Evolutionary conservation across 768 basidiomycete species (phyloP), one percentile per base, ranked within the genome.

Genomic region (Hypholoma sublateritium): DNA sequence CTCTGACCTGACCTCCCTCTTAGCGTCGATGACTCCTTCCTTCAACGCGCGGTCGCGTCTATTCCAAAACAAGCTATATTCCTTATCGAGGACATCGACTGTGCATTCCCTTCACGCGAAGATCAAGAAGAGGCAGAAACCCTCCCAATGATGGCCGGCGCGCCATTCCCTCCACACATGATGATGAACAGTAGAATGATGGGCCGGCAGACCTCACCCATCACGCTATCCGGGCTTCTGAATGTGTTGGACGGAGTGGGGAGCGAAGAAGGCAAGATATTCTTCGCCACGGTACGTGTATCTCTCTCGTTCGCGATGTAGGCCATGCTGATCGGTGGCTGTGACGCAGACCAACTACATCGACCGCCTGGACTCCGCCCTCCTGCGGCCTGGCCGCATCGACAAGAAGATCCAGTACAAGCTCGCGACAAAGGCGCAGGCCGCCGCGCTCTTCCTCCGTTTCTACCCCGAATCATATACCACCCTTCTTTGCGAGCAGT

Each of bases 241-340:
- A 86, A 86, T 62, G 80, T 84, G 6, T 69, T 85, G 19, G 84
- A 87, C 62, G 84, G 84, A 3, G 78, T 84, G 12, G 80, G 80
- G 3, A 82, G 82, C 63, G 82, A 85, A 58, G 84, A 85, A 62
- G 85, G 85, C 11, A 82, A 80, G 57, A 66, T 87, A 14, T 80
- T 84, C 60, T 85, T 87, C 54, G 82, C 83, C 0, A 87, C 85
- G 9, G 81, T 80, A 45, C 45, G 77, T 9, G 28, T 9, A 32
- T 32, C 62, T 9, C 21, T 48, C 24, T 22, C 11, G 14, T 5
- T 19, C 28, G 9, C 5, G 9, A 22, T 13, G 28, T 36, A 21
- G 25, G 24, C 7, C 36, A 34, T 55, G 35, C 39, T 53, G 6
- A 39, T 25, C 17, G 7, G 2, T 49, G 2, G 46, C 43, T 25